Base-by-base conservation (phyloP, 768 basidiomycete species). In the Russula foetens region DNA sequence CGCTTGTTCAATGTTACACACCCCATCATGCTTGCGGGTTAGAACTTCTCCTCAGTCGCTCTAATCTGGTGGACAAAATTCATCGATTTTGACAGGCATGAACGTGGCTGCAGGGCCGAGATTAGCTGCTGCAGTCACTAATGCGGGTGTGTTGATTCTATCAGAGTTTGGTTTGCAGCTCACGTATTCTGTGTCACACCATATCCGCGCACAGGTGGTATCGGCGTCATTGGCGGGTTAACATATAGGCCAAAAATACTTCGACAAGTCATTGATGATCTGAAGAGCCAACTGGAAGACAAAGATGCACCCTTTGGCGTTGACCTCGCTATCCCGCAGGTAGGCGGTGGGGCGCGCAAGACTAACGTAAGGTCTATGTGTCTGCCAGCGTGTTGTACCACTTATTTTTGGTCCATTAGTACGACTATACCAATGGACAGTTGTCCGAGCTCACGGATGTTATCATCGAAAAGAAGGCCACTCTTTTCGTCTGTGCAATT, bases 101-200 rank as follows among this genome's bases (percentile, higher is more conserved):
- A 91, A 90, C 69, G 84, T 92, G 33, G 91, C 90, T 53, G 88
- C 91, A 49, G 90, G 90, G 7, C 89, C 91, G 12, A 86, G 79
- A 72, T 75, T 94, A 8, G 92, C 92, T 21, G 92, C 91, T 23
- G 84, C 89, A 1, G 90, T 94, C n/a, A 90, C 90, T n/a, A 94
- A 94, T 68, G 83, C 92, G 23, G 92, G 87, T 78, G 63, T 46
- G 71, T 63, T 39, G 2, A 7, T 2, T 28, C 12, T 51, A 19
- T 45, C 29, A 11, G 11, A n/a, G 33, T 33, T 19, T 14, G 24
- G 26, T 7, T 9, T 5, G 51, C 17, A 24, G n/a, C 11, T 9
- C n/a, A 26, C 17, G 17, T 28, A 14, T 38, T 50, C n/a, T n/a
- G 41, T 28, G 0, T 46, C 24, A 29, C 21, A 6, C 44, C 19